A percentile compares a stretch with the other conserved stretches of the same genome.
phyloP scores from a whole-genome alignment of 148 eudicot species.

The Rhododendron vialii region DNA sequence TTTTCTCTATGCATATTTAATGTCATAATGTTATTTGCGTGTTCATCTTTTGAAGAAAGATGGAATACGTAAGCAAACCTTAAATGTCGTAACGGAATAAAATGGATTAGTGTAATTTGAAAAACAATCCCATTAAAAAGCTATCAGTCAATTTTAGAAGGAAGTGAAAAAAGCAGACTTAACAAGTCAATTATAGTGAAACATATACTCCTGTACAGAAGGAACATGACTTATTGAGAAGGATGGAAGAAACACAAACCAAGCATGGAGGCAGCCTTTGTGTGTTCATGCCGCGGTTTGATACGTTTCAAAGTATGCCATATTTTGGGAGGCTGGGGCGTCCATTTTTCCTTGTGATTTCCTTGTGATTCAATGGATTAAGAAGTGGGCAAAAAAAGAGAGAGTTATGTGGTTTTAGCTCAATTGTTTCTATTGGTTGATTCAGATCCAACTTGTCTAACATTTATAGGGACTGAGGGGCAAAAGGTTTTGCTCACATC shows the following conservation, averaged over 20 bases:
- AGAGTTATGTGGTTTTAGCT: no score
- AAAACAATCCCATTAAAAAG: neutral
- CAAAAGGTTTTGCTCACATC: neutral
- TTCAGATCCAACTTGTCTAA: neutral
- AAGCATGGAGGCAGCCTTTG: slow-evolving; percentile 46
- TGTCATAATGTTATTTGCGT: no score
- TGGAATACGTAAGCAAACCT: no score
- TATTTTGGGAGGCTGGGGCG: slow-evolving; percentile 3
- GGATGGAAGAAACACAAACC: slow-evolving; percentile 22
- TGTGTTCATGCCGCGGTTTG: slow-evolving; percentile 31
- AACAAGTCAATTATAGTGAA: neutral
- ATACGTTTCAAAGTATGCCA: slow-evolving; percentile 32
- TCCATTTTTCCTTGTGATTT: neutral
- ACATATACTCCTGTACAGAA: neutral
- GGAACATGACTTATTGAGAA: neutral
- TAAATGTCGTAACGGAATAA: no score
- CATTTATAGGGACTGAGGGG: neutral
- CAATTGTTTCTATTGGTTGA: neutral
- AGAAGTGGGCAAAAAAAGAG: no score
- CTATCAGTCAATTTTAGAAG: neutral
- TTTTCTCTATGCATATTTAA: no score
- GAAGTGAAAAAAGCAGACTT: neutral
- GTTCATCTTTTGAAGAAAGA: neutral
- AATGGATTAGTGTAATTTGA: neutral
- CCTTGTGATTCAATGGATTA: no score